Evolutionary conservation across 2,329 filamentous ascomycete species (phyloP).

Genomic region (Trichoderma sp.): DNA sequence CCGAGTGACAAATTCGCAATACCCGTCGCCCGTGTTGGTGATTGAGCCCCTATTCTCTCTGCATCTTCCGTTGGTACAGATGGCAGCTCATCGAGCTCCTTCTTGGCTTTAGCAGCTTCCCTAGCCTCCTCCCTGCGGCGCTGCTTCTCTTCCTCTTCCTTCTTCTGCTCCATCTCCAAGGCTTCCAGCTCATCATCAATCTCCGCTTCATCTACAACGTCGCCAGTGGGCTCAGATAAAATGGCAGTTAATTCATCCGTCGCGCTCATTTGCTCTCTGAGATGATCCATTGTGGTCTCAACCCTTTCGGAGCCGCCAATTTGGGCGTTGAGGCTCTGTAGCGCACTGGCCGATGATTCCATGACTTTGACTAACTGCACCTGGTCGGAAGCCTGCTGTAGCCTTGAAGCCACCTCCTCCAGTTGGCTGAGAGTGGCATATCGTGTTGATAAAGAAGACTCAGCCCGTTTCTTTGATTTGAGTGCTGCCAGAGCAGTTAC

Average conservation of each 20-base stretch:
- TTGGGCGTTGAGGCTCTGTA: constrained; percentile 72
- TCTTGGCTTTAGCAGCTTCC: constrained; percentile 50
- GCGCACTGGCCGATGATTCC: constrained; percentile 71
- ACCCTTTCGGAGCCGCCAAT: constrained; percentile 77
- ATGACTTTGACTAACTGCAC: constrained; percentile 82
- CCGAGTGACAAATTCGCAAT: constrained; percentile 38
- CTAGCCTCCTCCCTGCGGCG: constrained; percentile 33
- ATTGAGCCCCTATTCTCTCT: constrained; percentile 24
- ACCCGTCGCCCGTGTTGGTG: constrained; percentile 43
- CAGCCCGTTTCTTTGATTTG: constrained; percentile 78
- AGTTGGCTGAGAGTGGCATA: constrained; percentile 76
- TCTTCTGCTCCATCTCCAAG: constrained; percentile 63
- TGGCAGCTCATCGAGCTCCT: constrained; percentile 55
- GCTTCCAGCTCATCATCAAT: constrained; percentile 85
- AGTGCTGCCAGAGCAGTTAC: constrained; percentile 76
- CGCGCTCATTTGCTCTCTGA: constrained; percentile 78
- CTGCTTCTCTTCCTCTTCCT: constrained; percentile 54
- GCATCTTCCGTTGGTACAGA: constrained; percentile 37
- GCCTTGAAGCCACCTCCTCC: constrained; percentile 78
- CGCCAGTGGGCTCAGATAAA: constrained; percentile 63
- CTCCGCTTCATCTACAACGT: constrained; percentile 72
- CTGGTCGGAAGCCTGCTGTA: constrained; percentile 84
- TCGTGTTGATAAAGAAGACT: constrained; percentile 70
- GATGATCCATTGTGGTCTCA: constrained; percentile 70
- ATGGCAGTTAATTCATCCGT: constrained; percentile 81